Percentiles rank a stretch among this genome's conserved stretches.
Conservation (phyloP, 1,284 basidiomycete species). For the Uromyces viciae-fabae region DNA sequence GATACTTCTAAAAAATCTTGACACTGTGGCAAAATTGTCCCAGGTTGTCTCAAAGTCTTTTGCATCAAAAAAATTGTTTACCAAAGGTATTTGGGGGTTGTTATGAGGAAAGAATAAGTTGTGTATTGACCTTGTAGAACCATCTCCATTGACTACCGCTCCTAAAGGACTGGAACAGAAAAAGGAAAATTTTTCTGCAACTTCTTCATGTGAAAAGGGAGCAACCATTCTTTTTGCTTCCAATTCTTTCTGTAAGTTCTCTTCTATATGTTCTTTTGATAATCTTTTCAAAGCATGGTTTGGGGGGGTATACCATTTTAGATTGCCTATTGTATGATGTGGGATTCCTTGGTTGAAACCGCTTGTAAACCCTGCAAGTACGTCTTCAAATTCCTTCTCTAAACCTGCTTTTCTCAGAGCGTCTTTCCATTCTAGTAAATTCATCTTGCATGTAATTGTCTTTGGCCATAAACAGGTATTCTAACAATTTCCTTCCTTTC, state of each 20-base stretch:
- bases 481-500: too few species aligned
- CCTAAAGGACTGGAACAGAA: slow-evolving; percentile 1
- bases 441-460: too few species aligned
- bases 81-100: neutral
- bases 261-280: neutral
- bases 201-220: neutral
- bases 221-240: neutral
- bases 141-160: slow-evolving; percentile 1
- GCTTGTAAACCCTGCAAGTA: neutral
- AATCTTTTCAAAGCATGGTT: neutral
- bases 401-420: neutral
- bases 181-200: neutral
- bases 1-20: neutral
- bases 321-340: neutral
- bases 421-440: neutral
- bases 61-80: neutral
- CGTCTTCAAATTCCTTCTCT: neutral
- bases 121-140: neutral
- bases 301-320: neutral
- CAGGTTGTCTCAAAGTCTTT: neutral
- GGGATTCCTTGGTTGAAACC: neutral
- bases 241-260: neutral
- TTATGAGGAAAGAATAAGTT: neutral
- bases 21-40: neutral
- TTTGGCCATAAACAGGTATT: too few species aligned